phyloP scores from a whole-genome alignment of 2,329 filamentous ascomycete genomes.

The Didymella exigua region DNA sequence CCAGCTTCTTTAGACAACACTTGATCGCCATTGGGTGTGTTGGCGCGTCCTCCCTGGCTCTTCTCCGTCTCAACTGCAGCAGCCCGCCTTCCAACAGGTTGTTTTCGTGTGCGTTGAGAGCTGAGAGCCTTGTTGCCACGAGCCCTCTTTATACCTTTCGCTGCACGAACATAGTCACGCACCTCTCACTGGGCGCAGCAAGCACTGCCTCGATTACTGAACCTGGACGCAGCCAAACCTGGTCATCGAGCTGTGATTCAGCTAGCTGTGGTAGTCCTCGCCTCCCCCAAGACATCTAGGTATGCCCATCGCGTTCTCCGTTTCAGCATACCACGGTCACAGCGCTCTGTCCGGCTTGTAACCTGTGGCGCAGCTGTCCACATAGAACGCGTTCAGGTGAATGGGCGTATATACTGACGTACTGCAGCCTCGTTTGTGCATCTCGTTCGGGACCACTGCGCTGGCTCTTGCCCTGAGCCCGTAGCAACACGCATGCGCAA shows the following conservation, averaged over 20 bases:
- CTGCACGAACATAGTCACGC: conserved; percentile 2
- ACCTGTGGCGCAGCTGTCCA: conserved; percentile 10
- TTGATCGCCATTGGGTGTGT: conserved; percentile 14
- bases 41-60: conserved; percentile 2
- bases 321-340: neutral
- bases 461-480: conserved; percentile 5
- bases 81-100: neutral
- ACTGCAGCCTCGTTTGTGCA: conserved; percentile 1
- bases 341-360: conserved; percentile 8
- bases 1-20: conserved; percentile 8
- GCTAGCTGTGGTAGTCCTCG: conserved; percentile 8
- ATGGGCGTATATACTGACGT: neutral
- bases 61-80: neutral
- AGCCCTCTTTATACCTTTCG: neutral
- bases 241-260: conserved; percentile 2
- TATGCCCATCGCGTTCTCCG: conserved; percentile 16
- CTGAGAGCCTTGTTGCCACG: neutral
- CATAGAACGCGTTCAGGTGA: neutral
- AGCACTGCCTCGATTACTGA: conserved; percentile 15
- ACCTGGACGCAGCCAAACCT: neutral
- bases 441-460: neutral
- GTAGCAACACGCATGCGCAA: conserved; percentile 12
- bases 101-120: neutral
- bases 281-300: conserved; percentile 14
- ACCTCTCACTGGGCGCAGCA: conserved; percentile 7